A percentile compares a stretch with the other conserved stretches of the same genome.
Conservation (phyloP, 805 yeast genomes). For the Huiozyma naganishii region DNA sequence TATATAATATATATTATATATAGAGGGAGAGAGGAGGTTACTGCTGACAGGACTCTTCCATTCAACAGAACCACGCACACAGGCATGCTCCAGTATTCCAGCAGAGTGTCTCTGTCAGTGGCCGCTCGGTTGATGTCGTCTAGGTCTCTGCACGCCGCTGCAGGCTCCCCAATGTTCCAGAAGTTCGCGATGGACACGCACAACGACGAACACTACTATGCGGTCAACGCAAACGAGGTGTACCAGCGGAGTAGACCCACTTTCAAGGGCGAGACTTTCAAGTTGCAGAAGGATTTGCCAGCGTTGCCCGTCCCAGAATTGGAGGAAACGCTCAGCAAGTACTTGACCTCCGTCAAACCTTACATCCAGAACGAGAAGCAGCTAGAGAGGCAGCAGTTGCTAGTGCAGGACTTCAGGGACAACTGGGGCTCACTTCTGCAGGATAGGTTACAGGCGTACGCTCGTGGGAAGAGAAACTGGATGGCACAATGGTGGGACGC, state of each 20-base stretch:
- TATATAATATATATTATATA: too few relatives aligned
- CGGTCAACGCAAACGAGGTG: constrained; percentile 12
- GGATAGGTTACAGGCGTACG: constrained; percentile 45
- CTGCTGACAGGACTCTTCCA: too few relatives aligned
- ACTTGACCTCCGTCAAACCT: constrained; percentile 66
- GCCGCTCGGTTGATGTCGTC: too few relatives aligned
- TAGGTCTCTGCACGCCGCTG: too few relatives aligned
- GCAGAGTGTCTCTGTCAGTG: too few relatives aligned
- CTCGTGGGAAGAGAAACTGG: constrained; percentile 68
- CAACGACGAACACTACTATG: constrained; percentile 21
- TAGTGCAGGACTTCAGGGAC: constrained; percentile 58
- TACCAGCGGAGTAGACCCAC: constrained; percentile 13
- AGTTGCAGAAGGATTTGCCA: constrained; percentile 66
- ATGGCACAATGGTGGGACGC: constrained; percentile 87
- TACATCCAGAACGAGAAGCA: constrained; percentile 41
- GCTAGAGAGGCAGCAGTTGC: constrained; percentile 36
- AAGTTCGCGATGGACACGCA: constrained; percentile 12
- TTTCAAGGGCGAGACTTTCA: constrained; percentile 56
- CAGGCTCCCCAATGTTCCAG: too few relatives aligned
- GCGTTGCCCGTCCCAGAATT: constrained; percentile 80
- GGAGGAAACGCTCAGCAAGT: constrained; percentile 55
- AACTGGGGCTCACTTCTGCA: constrained; percentile 66
- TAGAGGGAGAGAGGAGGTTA: too few relatives aligned
- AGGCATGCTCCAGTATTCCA: too few relatives aligned
- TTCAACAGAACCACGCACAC: too few relatives aligned